Conservation (phyloP, 768 basidiomycete genomes). For the Cantharellus anzutake region DNA sequence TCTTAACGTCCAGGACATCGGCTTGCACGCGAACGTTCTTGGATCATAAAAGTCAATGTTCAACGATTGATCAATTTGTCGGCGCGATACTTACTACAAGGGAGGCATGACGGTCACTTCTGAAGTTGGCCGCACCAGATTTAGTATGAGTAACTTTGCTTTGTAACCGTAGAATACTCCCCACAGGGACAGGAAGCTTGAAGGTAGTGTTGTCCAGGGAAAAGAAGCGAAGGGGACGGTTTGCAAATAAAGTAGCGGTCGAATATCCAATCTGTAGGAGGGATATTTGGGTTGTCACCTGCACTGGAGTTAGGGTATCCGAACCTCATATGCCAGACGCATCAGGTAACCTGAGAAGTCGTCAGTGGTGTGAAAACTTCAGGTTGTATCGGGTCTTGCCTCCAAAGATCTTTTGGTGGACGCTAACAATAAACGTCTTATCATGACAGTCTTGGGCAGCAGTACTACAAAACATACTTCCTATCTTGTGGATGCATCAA, state of each 20-base stretch:
- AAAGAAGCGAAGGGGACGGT: conserved; percentile 43
- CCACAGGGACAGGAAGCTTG: conserved; percentile 63
- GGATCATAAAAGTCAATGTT: neutral
- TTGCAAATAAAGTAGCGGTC: conserved; percentile 49
- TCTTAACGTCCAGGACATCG: conserved; percentile 48
- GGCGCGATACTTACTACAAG: conserved; percentile 32
- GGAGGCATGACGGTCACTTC: conserved; percentile 23
- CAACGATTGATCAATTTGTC: neutral
- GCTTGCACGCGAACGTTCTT: conserved; percentile 58
- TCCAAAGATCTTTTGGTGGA: conserved; percentile 72
- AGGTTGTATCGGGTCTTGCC: neutral
- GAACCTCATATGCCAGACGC: conserved; percentile 45
- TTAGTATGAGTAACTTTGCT: conserved; percentile 47
- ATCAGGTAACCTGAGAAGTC: conserved; percentile 31
- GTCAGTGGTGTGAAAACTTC: neutral
- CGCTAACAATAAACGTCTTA: conserved; percentile 19
- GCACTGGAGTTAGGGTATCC: conserved; percentile 18
- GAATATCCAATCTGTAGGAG: conserved; percentile 39
- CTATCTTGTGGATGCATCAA: conserved; percentile 76
- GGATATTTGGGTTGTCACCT: conserved; percentile 13
- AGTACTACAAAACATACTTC: conserved; percentile 30
- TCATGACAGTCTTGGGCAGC: neutral
- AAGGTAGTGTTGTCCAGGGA: conserved; percentile 70
- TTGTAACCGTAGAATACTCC: conserved; percentile 55
- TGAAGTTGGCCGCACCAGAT: conserved; percentile 15